Conservation (phyloP, 2,329 filamentous ascomycete species). For the Chalara sp. region DNA sequence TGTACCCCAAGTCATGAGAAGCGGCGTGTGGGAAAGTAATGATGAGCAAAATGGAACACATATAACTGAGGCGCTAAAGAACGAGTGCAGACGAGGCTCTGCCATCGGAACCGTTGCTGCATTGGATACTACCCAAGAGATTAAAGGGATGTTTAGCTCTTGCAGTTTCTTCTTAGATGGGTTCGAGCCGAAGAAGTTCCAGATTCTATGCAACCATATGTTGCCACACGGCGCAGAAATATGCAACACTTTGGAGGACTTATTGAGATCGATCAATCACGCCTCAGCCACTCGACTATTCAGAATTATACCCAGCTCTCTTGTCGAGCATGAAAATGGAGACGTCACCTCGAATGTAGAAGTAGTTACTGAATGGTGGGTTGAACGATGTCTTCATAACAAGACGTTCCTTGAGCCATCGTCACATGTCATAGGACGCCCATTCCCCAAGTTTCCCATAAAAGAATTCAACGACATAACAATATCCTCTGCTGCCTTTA, state of each 20-base stretch:
- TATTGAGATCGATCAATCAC: constrained; percentile 2
- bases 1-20: constrained; percentile 20
- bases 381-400: constrained; percentile 79
- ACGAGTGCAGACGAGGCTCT: background rate
- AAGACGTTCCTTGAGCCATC: constrained; percentile 65
- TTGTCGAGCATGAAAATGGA: constrained; percentile 25
- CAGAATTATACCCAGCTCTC: constrained; percentile 37
- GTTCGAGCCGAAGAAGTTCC: constrained; percentile 33
- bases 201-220: constrained; percentile 29
- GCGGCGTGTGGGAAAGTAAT: constrained; percentile 21
- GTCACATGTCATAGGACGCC: constrained; percentile 67
- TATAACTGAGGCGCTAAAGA: background rate
- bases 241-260: constrained; percentile 12
- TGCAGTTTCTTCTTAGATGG: constrained; percentile 35
- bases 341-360: constrained; percentile 33
- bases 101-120: background rate
- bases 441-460: constrained; percentile 67
- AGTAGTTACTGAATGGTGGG: constrained; percentile 81
- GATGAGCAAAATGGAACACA: constrained; percentile 4
- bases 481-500: constrained; percentile 77
- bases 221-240: constrained; percentile 29
- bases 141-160: constrained; percentile 33
- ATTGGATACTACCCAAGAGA: constrained; percentile 1
- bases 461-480: constrained; percentile 61
- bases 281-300: constrained; percentile 14